Evolutionary conservation across 140 eudicot genomes (phyloP), one percentile per base, ranked within the genome.

Genomic region (Erigeron philadelphicus): DNA sequence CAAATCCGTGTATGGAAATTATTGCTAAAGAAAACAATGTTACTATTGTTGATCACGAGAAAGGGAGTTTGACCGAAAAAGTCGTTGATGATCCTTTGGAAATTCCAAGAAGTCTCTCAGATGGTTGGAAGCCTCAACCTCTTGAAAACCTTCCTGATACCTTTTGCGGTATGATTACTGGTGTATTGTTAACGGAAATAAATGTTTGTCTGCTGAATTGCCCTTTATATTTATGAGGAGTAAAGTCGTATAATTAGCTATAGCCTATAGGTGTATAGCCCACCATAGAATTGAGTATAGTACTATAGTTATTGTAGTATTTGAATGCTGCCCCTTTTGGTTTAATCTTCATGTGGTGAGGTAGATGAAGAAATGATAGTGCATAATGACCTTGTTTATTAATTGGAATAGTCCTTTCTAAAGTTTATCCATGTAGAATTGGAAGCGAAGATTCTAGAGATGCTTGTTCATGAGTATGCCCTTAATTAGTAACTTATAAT

Each of bases 1-100:
- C 96, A 50, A 86, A 84, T 18, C 98, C 98, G 58, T 44, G 93
- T 35, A 84, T 88, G 82, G 98, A 92, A 72, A 68, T 92, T 48
- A 76, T 88, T 13, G 96, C 95, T 7, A 88, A 92, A 77, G 98
- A 88, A 75, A 81, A 83, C 46, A 81, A 57, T 31, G 90, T 92
- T 43, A 92, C 88, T 1, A 82, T 92, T 62, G 73, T 86, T 75
- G 95, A 92, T 82, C 95, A 92, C 60, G 76, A 44, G 9, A 73
- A 82, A 73, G 98, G 98, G 68, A 60, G 78, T n/a, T 52, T 72
- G 70, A 77, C 68, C 6, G 84, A 92, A 78, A 77, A 81, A 78
- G 67, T 86, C 3, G 86, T 83, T 2, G 95, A 92, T 18, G 98
- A 92, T 76, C 98, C 98, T 2, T 65, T 92, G 84, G 76, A 73